These are phyloP conservation scores for Lunasporangiospora selenospora DNA, from an alignment of 192 early-diverging fungal species.

Conservation along the genomic window DNA sequence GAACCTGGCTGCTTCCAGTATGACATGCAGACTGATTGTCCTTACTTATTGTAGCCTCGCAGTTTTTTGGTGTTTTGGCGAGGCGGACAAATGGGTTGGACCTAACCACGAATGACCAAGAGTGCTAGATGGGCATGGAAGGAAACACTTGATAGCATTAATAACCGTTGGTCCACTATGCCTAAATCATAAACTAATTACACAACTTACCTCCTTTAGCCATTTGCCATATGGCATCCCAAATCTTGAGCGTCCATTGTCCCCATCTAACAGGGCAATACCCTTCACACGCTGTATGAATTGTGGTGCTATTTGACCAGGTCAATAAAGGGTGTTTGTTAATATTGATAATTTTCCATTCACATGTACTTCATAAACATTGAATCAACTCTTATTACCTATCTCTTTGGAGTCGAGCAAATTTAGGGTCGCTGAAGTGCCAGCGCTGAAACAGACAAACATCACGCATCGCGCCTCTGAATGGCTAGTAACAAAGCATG, in stretches of 20 bases:
- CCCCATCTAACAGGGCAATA: conserved; percentile 22
- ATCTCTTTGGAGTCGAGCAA: conserved; percentile 1
- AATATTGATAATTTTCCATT: background rate
- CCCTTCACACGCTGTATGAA: conserved; percentile 21
- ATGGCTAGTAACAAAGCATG: background rate
- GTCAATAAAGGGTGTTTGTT: background rate
- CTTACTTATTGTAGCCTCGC: conserved; percentile 4
- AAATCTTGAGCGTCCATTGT: background rate
- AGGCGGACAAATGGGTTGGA: too few species aligned
- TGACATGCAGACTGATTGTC: background rate
- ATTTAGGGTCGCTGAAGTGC: conserved; percentile 12
- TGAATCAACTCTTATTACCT: conserved; percentile 7
- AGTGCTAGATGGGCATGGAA: background rate
- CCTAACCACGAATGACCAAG: background rate
- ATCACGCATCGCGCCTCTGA: conserved; percentile 30
- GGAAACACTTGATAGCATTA: background rate
- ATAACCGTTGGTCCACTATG: too few species aligned
- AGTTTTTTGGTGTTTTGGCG: background rate
- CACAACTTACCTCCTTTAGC: background rate
- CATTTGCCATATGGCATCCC: background rate
- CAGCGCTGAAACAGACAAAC: conserved; percentile 29
- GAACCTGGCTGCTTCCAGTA: background rate
- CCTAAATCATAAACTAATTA: background rate
- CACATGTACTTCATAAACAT: too few species aligned
- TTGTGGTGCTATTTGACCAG: conserved; percentile 4